Evolutionary conservation across 129 eudicot genomes (phyloP).

Genomic region (Artemisia tridentata): DNA sequence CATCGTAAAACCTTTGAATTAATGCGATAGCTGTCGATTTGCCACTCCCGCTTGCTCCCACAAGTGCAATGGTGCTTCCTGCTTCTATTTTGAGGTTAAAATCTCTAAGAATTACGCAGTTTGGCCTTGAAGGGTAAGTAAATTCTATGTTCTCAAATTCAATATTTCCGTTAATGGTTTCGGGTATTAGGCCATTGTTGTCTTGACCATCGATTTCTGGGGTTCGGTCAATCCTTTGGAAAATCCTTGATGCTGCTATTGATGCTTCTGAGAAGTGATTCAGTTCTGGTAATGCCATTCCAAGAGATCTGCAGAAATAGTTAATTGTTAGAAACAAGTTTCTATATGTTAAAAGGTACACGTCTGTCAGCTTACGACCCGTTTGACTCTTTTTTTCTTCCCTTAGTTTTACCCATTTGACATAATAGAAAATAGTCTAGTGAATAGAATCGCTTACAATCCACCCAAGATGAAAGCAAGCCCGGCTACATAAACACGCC

Average conservation of each 20-base stretch:
- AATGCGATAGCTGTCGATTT: slow-evolving; percentile 90
- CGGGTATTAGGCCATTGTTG: slow-evolving; percentile 46
- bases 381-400: background rate
- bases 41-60: slow-evolving; percentile 96
- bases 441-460: slow-evolving; percentile 47
- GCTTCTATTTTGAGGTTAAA: slow-evolving; percentile 72
- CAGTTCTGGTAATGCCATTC: slow-evolving; percentile 88
- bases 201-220: slow-evolving; percentile 71
- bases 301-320: slow-evolving; percentile 64
- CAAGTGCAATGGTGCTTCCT: slow-evolving; percentile 84
- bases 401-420: background rate
- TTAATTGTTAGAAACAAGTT: no score
- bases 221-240: slow-evolving; percentile 61
- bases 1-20: slow-evolving; percentile 74
- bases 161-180: slow-evolving; percentile 58
- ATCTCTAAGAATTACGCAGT: slow-evolving; percentile 58
- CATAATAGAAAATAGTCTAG: background rate
- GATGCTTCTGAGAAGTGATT: slow-evolving; percentile 91
- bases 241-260: slow-evolving; percentile 78
- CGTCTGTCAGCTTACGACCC: background rate
- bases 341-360: background rate
- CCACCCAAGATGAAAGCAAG: slow-evolving; percentile 85
- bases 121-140: slow-evolving; percentile 86
- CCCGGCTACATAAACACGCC: slow-evolving; percentile 71
- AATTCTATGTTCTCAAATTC: slow-evolving; percentile 66